Evolutionary conservation across 164 flowering plant genomes (phyloP).

Genomic region (Protea cynaroides): DNA sequence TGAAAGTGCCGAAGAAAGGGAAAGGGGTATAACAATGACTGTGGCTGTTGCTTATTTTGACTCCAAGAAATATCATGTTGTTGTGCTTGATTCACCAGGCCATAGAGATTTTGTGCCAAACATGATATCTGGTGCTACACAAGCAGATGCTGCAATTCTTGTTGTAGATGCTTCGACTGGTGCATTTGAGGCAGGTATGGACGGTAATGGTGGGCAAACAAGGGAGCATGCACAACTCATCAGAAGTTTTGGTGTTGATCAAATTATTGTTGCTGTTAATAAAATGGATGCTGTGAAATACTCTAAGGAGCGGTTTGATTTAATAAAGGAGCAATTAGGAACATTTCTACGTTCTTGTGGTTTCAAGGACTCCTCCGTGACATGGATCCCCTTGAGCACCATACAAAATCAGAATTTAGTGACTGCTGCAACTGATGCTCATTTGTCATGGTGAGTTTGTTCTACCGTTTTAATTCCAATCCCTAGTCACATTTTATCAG

Average conservation of each 20-base stretch:
- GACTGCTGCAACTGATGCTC: conserved; percentile 59
- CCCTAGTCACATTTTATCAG: not conserved
- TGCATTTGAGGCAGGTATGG: conserved; percentile 89
- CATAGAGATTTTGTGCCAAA: conserved; percentile 99
- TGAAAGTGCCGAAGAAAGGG: conserved; percentile 95
- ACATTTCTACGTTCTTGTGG: conserved; percentile 78
- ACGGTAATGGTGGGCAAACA: conserved; percentile 73
- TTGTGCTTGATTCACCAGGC: conserved; percentile 97
- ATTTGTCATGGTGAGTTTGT: conserved; percentile 59
- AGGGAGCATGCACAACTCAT: conserved; percentile 93
- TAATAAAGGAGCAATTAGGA: conserved; percentile 57
- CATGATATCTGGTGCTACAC: conserved; percentile 96
- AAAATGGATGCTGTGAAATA: conserved; percentile 87
- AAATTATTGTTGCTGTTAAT: conserved; percentile 83
- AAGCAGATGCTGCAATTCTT: conserved; percentile 97
- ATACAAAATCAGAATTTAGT: conserved; percentile 90
- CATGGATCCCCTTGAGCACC: conserved; percentile 91
- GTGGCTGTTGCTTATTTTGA: conserved; percentile 93
- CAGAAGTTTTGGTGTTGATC: conserved; percentile 96
- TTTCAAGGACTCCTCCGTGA: conserved; percentile 63
- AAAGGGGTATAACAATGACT: conserved; percentile 95
- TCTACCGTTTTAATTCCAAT: not conserved
- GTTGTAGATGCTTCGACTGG: conserved; percentile 93
- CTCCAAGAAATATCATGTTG: conserved; percentile 72
- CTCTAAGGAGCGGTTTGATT: conserved; percentile 81